Evolutionary conservation across 345 rosid genomes (phyloP).

Genomic region (Balakata baccata): DNA sequence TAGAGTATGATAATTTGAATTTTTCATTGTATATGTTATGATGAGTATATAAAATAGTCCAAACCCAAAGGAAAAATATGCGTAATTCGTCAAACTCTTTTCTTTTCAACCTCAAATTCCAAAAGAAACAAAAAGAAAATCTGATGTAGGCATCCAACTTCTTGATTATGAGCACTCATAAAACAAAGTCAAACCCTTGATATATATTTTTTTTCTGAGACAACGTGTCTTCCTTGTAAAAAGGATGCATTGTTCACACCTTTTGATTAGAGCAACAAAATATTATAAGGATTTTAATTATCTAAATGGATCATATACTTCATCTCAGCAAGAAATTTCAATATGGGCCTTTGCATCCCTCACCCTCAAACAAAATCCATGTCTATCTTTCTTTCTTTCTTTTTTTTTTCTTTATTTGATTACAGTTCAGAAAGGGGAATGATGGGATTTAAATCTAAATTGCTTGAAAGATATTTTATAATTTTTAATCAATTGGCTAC

Average conservation of each 20-base stretch:
- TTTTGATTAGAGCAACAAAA: not conserved
- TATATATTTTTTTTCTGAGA: no score
- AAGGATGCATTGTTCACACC: not conserved
- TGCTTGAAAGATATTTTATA: no score
- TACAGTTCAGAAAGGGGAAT: no score
- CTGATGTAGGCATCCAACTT: slow-evolving; percentile 14
- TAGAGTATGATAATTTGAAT: not conserved
- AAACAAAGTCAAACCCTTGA: slow-evolving; percentile 1
- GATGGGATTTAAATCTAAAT: no score
- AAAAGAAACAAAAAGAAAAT: no score
- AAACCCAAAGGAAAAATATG: slow-evolving; percentile 12
- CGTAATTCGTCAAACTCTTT: slow-evolving; percentile 20
- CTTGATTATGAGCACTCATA: not conserved
- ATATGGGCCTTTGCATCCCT: not conserved
- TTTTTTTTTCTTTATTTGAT: no score
- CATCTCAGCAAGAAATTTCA: no score
- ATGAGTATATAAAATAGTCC: not conserved
- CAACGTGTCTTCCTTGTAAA: not conserved
- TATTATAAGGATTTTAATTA: no score
- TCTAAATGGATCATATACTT: no score
- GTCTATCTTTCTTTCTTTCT: no score
- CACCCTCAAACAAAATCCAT: not conserved
- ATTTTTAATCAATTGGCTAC: no score
- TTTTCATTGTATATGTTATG: not conserved
- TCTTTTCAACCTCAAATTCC: not conserved